phyloP scores from a whole-genome alignment of 495 filamentous ascomycete genomes.

The Penicillium longicatenatum region DNA sequence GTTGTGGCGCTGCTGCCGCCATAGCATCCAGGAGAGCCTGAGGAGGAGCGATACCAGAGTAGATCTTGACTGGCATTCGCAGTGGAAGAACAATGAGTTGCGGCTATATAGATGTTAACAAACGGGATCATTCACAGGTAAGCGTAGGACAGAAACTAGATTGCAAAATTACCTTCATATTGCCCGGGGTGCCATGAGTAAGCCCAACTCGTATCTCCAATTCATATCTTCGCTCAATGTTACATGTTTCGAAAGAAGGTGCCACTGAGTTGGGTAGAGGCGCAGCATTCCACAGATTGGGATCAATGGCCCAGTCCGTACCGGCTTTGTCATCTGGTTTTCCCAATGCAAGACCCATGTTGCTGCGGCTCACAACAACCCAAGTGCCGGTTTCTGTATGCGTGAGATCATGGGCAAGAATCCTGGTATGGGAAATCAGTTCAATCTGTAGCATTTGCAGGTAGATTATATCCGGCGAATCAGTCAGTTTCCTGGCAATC shows the following conservation, averaged over 20 bases:
- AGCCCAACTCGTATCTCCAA: slow-evolving; percentile 81
- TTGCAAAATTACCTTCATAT: slow-evolving; percentile 51
- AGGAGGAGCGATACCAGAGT: slow-evolving; percentile 88
- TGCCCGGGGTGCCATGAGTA: slow-evolving; percentile 52
- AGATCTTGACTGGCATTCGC: slow-evolving; percentile 76
- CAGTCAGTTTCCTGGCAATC: slow-evolving; percentile 71
- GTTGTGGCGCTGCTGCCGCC: slow-evolving; percentile 40
- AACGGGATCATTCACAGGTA: slow-evolving; percentile 11
- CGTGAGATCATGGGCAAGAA: slow-evolving; percentile 70
- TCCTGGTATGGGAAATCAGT: slow-evolving; percentile 74
- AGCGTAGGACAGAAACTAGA: slow-evolving; percentile 2
- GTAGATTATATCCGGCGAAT: slow-evolving; percentile 62
- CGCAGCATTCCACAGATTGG: slow-evolving; percentile 65
- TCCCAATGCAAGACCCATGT: slow-evolving; percentile 65
- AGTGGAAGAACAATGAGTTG: slow-evolving; percentile 76
- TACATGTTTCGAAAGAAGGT: slow-evolving; percentile 86
- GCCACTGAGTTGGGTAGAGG: slow-evolving; percentile 80
- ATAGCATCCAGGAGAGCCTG: slow-evolving; percentile 71
- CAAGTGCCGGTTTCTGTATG: slow-evolving; percentile 67
- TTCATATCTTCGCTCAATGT: slow-evolving; percentile 78
- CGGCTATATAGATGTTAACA: slow-evolving; percentile 42
- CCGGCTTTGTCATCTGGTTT: slow-evolving; percentile 58
- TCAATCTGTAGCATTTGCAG: slow-evolving; percentile 80
- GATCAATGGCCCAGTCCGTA: slow-evolving; percentile 67
- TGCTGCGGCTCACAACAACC: slow-evolving; percentile 67